phyloP scores from a whole-genome alignment of 2,329 filamentous ascomycete genomes.

The Chrysoporthe deuterocubensis region DNA sequence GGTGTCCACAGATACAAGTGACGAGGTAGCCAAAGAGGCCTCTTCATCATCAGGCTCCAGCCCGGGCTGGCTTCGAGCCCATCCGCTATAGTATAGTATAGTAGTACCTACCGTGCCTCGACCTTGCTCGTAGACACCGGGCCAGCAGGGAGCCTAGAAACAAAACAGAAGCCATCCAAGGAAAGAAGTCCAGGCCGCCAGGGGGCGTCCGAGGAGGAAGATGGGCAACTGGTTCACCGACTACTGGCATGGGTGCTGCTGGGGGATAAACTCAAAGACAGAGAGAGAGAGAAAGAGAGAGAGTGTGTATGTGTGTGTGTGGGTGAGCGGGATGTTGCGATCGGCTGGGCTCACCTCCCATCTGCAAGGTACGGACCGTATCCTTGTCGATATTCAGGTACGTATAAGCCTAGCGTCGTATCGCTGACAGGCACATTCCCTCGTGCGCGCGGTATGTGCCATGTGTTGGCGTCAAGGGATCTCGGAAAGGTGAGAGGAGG shows the following conservation, averaged over 20 bases:
- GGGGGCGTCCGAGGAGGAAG: not conserved
- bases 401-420: conserved; percentile 25
- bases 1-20: conserved; percentile 16
- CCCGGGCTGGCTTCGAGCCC: not conserved
- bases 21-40: conserved; percentile 12
- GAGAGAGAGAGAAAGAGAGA: not conserved
- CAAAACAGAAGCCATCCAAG: not conserved
- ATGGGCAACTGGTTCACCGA: conserved; percentile 2
- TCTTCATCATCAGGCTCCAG: not conserved
- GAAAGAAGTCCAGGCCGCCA: not conserved
- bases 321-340: conserved; percentile 18
- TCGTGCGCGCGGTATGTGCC: not conserved
- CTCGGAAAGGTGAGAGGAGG: not conserved
- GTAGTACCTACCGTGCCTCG: not conserved
- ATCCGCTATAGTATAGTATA: not conserved
- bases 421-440: conserved; percentile 20
- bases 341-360: conserved; percentile 25
- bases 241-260: not conserved
- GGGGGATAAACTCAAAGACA: not conserved
- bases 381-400: conserved; percentile 26
- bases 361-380: conserved; percentile 31
- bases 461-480: conserved; percentile 2
- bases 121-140: not conserved
- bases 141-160: too few species aligned
- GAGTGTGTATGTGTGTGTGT: not conserved